Evolutionary conservation across 2,329 filamentous ascomycete species (phyloP).

Genomic region (Penicillium sp.): DNA sequence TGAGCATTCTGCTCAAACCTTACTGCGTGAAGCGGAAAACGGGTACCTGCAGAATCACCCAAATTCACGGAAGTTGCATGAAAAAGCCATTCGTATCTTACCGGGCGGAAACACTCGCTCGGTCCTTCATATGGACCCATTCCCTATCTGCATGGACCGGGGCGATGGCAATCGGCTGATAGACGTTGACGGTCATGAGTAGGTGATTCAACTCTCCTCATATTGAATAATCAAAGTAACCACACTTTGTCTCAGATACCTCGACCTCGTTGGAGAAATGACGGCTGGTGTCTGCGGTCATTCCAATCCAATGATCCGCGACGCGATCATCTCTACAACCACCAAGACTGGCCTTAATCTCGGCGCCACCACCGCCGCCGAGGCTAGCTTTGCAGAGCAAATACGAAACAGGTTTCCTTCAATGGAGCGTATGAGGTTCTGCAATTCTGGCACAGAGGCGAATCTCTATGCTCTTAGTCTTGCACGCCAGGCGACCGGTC

Average conservation of each 20-base stretch:
- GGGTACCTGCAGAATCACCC: constrained; percentile 1
- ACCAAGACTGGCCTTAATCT: constrained; percentile 52
- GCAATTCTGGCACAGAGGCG: constrained; percentile 66
- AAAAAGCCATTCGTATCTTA: constrained; percentile 21
- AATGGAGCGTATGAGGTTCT: constrained; percentile 59
- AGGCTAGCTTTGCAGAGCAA: constrained; percentile 52
- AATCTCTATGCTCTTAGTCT: constrained; percentile 59
- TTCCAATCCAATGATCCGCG: constrained; percentile 55
- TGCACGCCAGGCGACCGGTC: constrained; percentile 50
- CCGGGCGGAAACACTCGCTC: constrained; percentile 36
- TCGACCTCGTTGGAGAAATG: constrained; percentile 63
- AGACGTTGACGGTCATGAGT: constrained; percentile 20
- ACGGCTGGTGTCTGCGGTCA: constrained; percentile 67
- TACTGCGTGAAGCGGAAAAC: not conserved
- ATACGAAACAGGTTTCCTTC: constrained; percentile 54
- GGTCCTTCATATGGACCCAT: constrained; percentile 19
- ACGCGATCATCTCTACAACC: constrained; percentile 49
- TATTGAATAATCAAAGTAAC: not conserved
- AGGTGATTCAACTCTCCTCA: not conserved
- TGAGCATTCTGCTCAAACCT: not conserved
- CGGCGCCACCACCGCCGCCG: constrained; percentile 53
- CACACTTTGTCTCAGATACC: constrained; percentile 38
- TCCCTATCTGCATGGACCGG: constrained; percentile 16
- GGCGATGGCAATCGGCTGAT: constrained; percentile 10
- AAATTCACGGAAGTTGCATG: constrained; percentile 12